Percentiles rank a stretch among this genome's conserved stretches.
Evolutionary conservation across 148 eudicot species (phyloP).

Genomic region (Euryodendron excelsum): DNA sequence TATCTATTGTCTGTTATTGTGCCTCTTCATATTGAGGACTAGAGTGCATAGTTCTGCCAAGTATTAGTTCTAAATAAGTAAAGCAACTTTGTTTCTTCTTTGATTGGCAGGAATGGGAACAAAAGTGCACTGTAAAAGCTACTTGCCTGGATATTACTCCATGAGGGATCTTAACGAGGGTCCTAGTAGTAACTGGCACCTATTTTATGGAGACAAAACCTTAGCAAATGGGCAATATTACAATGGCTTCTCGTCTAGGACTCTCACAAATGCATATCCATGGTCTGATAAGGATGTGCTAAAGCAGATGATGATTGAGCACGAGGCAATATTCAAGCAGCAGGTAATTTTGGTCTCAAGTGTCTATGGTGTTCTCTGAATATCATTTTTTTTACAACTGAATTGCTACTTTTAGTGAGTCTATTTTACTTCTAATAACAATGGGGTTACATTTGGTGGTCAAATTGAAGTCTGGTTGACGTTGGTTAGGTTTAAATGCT

Average conservation of each 20-base stretch:
- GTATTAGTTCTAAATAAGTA: background rate
- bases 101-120: slow-evolving; percentile 76
- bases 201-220: slow-evolving; percentile 51
- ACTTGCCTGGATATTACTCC: slow-evolving; percentile 58
- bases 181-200: slow-evolving; percentile 64
- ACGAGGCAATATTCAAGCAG: slow-evolving; percentile 67
- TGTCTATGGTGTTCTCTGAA: no score
- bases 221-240: slow-evolving; percentile 54
- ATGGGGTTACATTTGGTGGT: background rate
- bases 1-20: background rate
- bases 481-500: background rate
- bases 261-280: slow-evolving; percentile 37
- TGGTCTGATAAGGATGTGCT: slow-evolving; percentile 55
- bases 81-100: slow-evolving; percentile 9
- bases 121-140: slow-evolving; percentile 63
- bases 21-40: background rate
- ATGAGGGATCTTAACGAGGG: slow-evolving; percentile 77
- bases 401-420: background rate
- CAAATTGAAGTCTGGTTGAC: background rate
- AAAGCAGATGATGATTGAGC: slow-evolving; percentile 85
- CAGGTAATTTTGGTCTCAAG: slow-evolving; percentile 50
- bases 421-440: background rate
- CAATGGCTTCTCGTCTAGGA: slow-evolving; percentile 44
- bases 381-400: background rate
- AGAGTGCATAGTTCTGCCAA: background rate